These are phyloP conservation scores for Exophiala viscosa DNA, from an alignment of 2,329 filamentous ascomycete genomes.

Conservation along the genomic window DNA sequence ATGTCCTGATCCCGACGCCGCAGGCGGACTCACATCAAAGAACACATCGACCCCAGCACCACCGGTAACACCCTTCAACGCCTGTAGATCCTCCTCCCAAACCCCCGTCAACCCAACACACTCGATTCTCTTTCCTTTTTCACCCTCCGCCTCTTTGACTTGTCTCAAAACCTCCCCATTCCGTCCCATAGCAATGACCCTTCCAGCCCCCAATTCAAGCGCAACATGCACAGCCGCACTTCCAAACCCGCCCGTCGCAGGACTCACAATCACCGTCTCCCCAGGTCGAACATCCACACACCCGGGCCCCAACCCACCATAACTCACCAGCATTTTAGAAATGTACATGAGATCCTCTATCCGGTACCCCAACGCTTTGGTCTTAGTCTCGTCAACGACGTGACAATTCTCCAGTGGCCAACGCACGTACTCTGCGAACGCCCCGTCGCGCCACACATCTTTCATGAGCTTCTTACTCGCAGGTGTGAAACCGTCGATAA, in stretches of 20 bases:
- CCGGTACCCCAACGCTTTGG: constrained; percentile 37
- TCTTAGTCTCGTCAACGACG: constrained; percentile 33
- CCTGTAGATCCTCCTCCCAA: constrained; percentile 35
- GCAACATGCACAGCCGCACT: constrained; percentile 47
- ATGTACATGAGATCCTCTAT: constrained; percentile 40
- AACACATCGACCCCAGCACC: constrained; percentile 41
- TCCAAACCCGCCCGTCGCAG: constrained; percentile 49
- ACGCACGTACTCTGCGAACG: constrained; percentile 36
- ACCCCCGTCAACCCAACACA: constrained; percentile 43
- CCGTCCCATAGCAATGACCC: constrained; percentile 51
- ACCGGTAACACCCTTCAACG: constrained; percentile 33
- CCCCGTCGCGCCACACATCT: constrained; percentile 38
- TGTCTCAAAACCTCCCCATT: constrained; percentile 29
- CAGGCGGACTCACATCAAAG: constrained; percentile 48
- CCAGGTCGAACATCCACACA: constrained; percentile 40
- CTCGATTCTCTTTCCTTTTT: constrained; percentile 30
- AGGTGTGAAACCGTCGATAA: constrained; percentile 30
- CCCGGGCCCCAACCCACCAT: constrained; percentile 40
- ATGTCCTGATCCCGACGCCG: constrained; percentile 37
- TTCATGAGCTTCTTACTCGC: constrained; percentile 34
- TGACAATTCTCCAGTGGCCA: constrained; percentile 39
- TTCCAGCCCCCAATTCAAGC: constrained; percentile 44
- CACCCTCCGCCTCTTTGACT: constrained; percentile 2
- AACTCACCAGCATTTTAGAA: constrained; percentile 37
- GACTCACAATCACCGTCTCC: constrained; percentile 48